These are phyloP conservation scores for Nothopassalora personata DNA, from an alignment of 2,329 filamentous ascomycete genomes.

Conservation along the genomic window DNA sequence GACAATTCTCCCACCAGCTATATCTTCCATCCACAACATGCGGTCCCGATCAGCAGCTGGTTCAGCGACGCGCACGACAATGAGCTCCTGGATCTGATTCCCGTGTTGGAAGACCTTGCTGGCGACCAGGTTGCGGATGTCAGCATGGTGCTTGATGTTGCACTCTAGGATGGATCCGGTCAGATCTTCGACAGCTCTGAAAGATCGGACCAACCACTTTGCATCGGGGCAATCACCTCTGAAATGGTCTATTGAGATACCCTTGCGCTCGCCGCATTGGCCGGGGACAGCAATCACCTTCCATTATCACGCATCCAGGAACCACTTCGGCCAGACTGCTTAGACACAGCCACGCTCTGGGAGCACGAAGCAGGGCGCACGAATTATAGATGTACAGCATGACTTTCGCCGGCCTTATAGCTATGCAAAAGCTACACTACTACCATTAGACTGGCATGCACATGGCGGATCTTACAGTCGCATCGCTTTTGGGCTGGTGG, in stretches of 20 bases:
- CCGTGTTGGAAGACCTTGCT: constrained; percentile 94
- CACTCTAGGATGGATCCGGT: constrained; percentile 43
- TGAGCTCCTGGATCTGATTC: constrained; percentile 93
- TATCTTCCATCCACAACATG: constrained; percentile 98
- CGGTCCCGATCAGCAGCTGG: constrained; percentile 99
- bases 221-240: constrained; percentile 2
- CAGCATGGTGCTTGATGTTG: constrained; percentile 92
- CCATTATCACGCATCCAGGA: background rate
- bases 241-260: constrained; percentile 19
- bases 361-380: background rate
- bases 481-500: background rate
- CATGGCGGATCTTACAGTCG: background rate
- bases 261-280: constrained; percentile 8
- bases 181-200: background rate
- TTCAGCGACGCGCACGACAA: constrained; percentile 99
- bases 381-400: constrained; percentile 7
- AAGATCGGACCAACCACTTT: background rate
- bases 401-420: background rate
- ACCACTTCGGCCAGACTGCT: background rate
- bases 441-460: background rate
- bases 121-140: constrained; percentile 86
- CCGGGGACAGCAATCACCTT: constrained; percentile 8
- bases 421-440: background rate
- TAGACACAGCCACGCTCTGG: background rate
- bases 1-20: constrained; percentile 99